Conservation (phyloP, 202 grass and related monocot genomes). For the Dendrocalamus latiflorus region DNA sequence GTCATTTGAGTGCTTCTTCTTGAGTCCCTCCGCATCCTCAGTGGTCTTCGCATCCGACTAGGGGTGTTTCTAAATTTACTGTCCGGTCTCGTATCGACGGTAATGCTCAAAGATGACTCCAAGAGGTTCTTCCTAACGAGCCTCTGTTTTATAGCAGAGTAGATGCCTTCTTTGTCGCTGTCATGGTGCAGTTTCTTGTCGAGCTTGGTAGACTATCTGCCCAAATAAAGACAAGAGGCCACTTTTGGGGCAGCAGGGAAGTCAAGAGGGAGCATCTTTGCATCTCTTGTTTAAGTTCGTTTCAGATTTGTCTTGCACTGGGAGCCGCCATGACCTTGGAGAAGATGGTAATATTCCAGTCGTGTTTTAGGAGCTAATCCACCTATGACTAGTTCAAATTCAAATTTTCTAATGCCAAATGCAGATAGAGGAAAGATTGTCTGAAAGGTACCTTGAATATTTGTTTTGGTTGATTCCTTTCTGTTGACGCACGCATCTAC, state of each 20-base stretch:
- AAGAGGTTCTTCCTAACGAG: no score
- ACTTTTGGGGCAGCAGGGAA: constrained; percentile 33
- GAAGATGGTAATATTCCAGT: not conserved
- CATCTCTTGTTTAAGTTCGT: not conserved
- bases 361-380: no score
- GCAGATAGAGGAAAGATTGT: constrained; percentile 22
- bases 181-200: constrained; percentile 29
- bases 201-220: not conserved
- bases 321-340: constrained; percentile 7
- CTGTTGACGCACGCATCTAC: no score
- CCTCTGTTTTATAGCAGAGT: no score
- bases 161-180: constrained; percentile 45
- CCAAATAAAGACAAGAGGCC: constrained; percentile 28
- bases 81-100: no score
- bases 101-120: no score
- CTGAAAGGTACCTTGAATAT: constrained; percentile 3
- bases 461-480: no score
- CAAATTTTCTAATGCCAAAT: constrained; percentile 16
- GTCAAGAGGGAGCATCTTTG: constrained; percentile 42
- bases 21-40: no score
- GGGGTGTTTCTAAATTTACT: no score
- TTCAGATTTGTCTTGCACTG: constrained; percentile 27
- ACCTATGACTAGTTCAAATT: constrained; percentile 7
- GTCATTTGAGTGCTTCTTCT: no score
- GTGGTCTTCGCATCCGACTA: no score